Evolutionary conservation across 805 yeast species (phyloP), one percentile per base, ranked within the genome.

Genomic region (Peterozyma toletana): DNA sequence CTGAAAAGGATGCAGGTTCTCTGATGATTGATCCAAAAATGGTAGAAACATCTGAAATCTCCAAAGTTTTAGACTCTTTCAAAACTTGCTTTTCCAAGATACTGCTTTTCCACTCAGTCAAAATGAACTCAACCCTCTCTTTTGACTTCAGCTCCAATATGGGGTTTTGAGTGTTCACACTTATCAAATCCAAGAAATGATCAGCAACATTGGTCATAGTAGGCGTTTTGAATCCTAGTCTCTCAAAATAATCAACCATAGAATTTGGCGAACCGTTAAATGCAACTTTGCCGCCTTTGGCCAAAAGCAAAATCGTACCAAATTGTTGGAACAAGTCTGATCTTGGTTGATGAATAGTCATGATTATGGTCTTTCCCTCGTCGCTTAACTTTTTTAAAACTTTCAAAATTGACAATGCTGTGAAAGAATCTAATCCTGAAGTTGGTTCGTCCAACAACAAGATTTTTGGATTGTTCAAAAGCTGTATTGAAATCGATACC

Each of bases 341-440:
- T 49, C 82, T 75, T 3, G 93, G 93, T 53, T 85, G 93, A 58
- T 85, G 91, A 41, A 85, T 81, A 1, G 91, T 83, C 43, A 82
- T 59, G 17, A 85, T 72, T 11, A 86, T 70, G 0, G 89, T 82
- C 18, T 76, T 74, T 11, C 77, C 73, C 30, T 60, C 56, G 2
- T 48, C 54, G 6, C 85, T 77, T 36, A 85, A 59, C 3, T 67
- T 64, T 38, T 73, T 65, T 48, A 85, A 64, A 33, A 84, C 71
- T 15, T 64, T 59, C 33, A 85, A 57, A 30, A 84, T 80, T 3
- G 83, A 71, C 1, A 71, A 70, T 0, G 90, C 79, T 0, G 89
- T 82, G 41, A 81, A 73, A 30, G 86, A 76, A 53, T 85, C 93
- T 18, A 85, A 66, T 0, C 93, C 93, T 6, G 90, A 83, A 1